Evolutionary conservation across 768 basidiomycete genomes (phyloP).

Genomic region (Serendipita indica): DNA sequence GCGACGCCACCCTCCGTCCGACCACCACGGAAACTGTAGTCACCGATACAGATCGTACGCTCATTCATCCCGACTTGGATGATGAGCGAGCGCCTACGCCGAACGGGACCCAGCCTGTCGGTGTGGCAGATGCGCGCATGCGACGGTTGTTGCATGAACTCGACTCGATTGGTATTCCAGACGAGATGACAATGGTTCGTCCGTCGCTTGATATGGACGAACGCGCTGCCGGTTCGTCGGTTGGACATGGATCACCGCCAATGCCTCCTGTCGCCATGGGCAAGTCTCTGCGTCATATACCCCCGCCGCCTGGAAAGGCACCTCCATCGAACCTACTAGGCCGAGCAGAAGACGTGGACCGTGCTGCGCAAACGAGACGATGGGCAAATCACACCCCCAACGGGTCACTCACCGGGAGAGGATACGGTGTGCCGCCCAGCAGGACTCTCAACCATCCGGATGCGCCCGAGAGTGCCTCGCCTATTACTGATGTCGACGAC

Average conservation of each 20-base stretch:
- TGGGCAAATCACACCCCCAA: background rate
- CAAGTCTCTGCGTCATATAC: background rate
- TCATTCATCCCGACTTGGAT: background rate
- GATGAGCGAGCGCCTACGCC: background rate
- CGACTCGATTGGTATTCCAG: slow-evolving; percentile 3
- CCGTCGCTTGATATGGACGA: background rate
- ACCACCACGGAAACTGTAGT: background rate
- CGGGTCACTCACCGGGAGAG: background rate
- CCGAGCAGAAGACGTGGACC: background rate
- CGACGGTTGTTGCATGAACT: background rate
- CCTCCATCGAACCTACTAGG: background rate
- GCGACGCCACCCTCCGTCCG: background rate
- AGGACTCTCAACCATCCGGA: background rate
- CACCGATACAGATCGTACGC: slow-evolving; percentile 1
- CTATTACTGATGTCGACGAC: background rate
- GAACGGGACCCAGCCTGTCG: background rate
- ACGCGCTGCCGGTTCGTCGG: background rate
- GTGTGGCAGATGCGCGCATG: background rate
- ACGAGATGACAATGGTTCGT: background rate
- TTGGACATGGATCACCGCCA: background rate
- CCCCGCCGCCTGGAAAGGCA: background rate
- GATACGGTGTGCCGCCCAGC: background rate
- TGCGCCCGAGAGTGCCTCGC: background rate
- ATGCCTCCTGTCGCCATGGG: background rate
- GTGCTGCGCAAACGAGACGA: background rate